Conservation (phyloP, 371 early-diverging fungal species). For the Mucor velutinosus region DNA sequence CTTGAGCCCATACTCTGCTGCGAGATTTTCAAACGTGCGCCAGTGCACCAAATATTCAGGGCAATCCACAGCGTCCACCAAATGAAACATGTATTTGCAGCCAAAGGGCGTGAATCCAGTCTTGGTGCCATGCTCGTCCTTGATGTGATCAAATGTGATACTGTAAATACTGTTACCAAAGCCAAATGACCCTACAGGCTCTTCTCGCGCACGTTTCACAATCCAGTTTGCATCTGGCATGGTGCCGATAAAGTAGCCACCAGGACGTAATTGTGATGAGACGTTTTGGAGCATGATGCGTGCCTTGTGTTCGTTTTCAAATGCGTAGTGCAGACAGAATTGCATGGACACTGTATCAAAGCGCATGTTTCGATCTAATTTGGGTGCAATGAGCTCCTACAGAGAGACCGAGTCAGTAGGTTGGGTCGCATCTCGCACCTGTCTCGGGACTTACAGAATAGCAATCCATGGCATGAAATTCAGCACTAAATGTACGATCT, state of each 20-base stretch:
- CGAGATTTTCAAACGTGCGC: slow-evolving; percentile 77
- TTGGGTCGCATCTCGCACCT: background rate
- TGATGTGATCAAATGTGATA: slow-evolving; percentile 76
- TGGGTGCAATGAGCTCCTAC: slow-evolving; percentile 61
- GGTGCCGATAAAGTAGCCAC: slow-evolving; percentile 94
- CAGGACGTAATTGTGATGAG: slow-evolving; percentile 68
- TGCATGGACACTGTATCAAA: slow-evolving; percentile 95
- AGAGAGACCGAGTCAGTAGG: background rate
- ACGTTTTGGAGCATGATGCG: slow-evolving; percentile 88
- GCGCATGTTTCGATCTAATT: slow-evolving; percentile 46
- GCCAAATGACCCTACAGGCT: slow-evolving; percentile 30
- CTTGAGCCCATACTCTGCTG: slow-evolving; percentile 81
- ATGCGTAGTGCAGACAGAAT: slow-evolving; percentile 98
- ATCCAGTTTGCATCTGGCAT: slow-evolving; percentile 94
- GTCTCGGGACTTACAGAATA: slow-evolving; percentile 64
- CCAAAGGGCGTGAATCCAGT: slow-evolving; percentile 72
- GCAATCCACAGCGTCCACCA: slow-evolving; percentile 98
- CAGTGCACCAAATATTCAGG: slow-evolving; percentile 97
- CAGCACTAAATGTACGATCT: slow-evolving; percentile 62
- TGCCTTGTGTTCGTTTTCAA: slow-evolving; percentile 83
- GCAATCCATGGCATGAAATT: slow-evolving; percentile 83
- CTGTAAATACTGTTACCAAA: slow-evolving; percentile 91
- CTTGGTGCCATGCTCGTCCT: slow-evolving; percentile 36
- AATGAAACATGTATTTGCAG: slow-evolving; percentile 89
- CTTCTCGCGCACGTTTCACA: slow-evolving; percentile 51